Conservation (phyloP, 2,329 filamentous ascomycete genomes). For the Trichophaea hybrida region DNA sequence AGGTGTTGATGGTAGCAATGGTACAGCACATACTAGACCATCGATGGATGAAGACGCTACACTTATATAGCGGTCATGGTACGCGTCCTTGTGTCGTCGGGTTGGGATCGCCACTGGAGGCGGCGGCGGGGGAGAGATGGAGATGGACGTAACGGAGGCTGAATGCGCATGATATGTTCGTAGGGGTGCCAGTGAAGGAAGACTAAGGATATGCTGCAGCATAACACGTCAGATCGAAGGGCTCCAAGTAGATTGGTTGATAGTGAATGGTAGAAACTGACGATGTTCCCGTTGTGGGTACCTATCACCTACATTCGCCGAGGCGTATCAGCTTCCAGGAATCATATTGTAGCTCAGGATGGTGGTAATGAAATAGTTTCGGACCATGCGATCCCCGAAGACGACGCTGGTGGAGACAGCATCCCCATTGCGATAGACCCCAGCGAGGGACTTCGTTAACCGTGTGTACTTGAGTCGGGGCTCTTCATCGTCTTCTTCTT, state of each 20-base stretch:
- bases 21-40: slow-evolving; percentile 85
- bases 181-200: slow-evolving; percentile 67
- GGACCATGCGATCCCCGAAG: slow-evolving; percentile 91
- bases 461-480: slow-evolving; percentile 86
- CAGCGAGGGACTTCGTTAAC: slow-evolving; percentile 61
- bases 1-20: slow-evolving; percentile 42
- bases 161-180: slow-evolving; percentile 85
- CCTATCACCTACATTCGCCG: slow-evolving; percentile 54
- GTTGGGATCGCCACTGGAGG: slow-evolving; percentile 38
- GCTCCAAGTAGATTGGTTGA: background rate
- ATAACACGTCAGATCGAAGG: background rate
- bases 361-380: slow-evolving; percentile 21
- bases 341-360: background rate
- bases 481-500: slow-evolving; percentile 82
- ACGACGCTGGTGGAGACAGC: slow-evolving; percentile 83
- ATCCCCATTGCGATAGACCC: slow-evolving; percentile 87
- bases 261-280: slow-evolving; percentile 37
- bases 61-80: slow-evolving; percentile 49
- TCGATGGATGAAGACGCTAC: slow-evolving; percentile 90
- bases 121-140: slow-evolving; percentile 72
- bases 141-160: slow-evolving; percentile 77
- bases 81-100: slow-evolving; percentile 14
- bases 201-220: slow-evolving; percentile 62
- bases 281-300: slow-evolving; percentile 92
- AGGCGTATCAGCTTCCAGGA: slow-evolving; percentile 28